Conservation (phyloP, 768 basidiomycete genomes). For the Lactarius indigo region DNA sequence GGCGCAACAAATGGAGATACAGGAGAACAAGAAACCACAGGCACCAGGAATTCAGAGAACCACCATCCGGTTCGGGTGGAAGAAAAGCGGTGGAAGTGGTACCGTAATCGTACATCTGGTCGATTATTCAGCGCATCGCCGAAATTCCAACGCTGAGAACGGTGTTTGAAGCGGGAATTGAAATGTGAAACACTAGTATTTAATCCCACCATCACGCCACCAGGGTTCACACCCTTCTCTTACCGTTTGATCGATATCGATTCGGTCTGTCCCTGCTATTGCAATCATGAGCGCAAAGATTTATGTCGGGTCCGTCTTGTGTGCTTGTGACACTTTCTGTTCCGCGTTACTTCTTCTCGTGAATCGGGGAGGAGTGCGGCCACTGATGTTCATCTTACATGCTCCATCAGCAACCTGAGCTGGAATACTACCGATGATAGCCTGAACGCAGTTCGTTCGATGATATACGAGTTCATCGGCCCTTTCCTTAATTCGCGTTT, state of each 20-base stretch:
- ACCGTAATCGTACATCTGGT: background rate
- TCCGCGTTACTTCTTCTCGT: slow-evolving; percentile 39
- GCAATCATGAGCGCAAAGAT: slow-evolving; percentile 72
- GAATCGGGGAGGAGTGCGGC: slow-evolving; percentile 26
- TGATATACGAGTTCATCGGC: slow-evolving; percentile 37
- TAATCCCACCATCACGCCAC: slow-evolving; percentile 31
- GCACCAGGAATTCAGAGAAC: too few species aligned
- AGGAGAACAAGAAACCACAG: too few species aligned
- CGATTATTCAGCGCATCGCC: background rate
- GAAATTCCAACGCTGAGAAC: slow-evolving; percentile 10
- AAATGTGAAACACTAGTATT: slow-evolving; percentile 41
- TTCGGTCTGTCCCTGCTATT: background rate
- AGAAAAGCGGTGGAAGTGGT: too few species aligned
- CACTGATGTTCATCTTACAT: slow-evolving; percentile 54
- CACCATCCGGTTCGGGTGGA: too few species aligned
- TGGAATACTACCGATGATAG: slow-evolving; percentile 95
- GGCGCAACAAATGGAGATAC: too few species aligned
- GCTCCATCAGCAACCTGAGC: slow-evolving; percentile 69
- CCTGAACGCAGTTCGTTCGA: slow-evolving; percentile 78
- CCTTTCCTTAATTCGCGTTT: slow-evolving; percentile 38
- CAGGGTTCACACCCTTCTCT: slow-evolving; percentile 3
- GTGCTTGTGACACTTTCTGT: slow-evolving; percentile 43
- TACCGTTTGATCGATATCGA: slow-evolving; percentile 34
- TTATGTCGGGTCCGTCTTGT: slow-evolving; percentile 89
- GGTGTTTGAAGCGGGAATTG: slow-evolving; percentile 47